Conservation (phyloP, 2,329 filamentous ascomycete genomes). For the Gaeumannomyces tritici region DNA sequence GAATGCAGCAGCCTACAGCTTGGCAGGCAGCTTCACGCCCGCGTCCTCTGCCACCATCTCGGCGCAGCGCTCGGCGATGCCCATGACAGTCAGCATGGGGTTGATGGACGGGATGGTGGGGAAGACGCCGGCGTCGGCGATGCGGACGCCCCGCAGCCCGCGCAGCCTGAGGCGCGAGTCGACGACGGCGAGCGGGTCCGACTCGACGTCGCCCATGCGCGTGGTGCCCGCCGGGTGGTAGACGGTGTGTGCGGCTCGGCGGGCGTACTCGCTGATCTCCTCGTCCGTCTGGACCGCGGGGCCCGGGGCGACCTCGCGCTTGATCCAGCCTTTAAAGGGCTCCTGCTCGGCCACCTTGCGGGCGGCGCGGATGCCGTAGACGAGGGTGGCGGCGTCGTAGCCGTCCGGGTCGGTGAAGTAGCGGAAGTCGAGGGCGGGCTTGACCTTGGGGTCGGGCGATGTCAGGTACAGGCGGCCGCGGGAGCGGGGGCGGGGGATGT, state of each 20-base stretch:
- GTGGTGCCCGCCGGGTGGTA: slow-evolving; percentile 51
- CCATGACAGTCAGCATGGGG: slow-evolving; percentile 83
- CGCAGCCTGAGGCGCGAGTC: slow-evolving; percentile 15
- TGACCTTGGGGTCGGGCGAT: slow-evolving; percentile 63
- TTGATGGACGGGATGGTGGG: slow-evolving; percentile 48
- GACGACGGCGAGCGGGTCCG: slow-evolving; percentile 59
- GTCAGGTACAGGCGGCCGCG: slow-evolving; percentile 71
- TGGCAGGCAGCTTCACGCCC: slow-evolving; percentile 21
- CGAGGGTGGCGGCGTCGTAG: slow-evolving; percentile 75
- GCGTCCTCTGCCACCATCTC: slow-evolving; percentile 73
- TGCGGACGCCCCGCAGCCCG: slow-evolving; percentile 12
- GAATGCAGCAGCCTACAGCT: slow-evolving; percentile 6
- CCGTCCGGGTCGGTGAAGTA: slow-evolving; percentile 84
- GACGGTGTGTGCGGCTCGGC: slow-evolving; percentile 75
- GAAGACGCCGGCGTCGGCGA: slow-evolving; percentile 20
- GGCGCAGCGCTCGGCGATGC: slow-evolving; percentile 72
- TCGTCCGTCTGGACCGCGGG: slow-evolving; percentile 63
- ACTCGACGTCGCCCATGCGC: slow-evolving; percentile 16
- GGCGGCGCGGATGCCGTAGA: slow-evolving; percentile 68
- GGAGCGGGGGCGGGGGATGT: slow-evolving; percentile 75
- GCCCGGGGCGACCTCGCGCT: slow-evolving; percentile 71
- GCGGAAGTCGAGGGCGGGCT: slow-evolving; percentile 78
- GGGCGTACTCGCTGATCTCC: slow-evolving; percentile 71
- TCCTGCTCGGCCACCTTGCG: slow-evolving; percentile 64
- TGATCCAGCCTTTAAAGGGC: slow-evolving; percentile 77